Conservation (phyloP, 2,329 filamentous ascomycete species). For the Apiospora koreana region DNA sequence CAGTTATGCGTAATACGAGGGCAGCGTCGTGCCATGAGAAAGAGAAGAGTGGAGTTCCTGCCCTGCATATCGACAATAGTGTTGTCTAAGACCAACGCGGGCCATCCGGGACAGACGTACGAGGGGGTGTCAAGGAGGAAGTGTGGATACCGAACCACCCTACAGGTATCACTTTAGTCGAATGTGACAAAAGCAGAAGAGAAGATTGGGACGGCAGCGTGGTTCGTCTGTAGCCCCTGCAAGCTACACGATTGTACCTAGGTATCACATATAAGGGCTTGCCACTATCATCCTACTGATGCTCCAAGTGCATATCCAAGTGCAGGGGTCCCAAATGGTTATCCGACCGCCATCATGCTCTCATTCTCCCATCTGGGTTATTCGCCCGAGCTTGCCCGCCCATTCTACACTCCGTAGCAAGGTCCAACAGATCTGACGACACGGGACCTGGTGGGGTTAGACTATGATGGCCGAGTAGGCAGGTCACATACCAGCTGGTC, state of each 20-base stretch:
- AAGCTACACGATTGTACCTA: not conserved
- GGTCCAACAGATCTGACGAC: not conserved
- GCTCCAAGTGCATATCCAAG: not conserved
- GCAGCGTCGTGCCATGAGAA: not conserved
- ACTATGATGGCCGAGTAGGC: not conserved
- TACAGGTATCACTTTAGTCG: not conserved
- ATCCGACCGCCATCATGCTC: not conserved
- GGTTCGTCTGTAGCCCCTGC: not conserved
- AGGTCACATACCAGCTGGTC: not conserved
- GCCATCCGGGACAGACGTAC: not conserved
- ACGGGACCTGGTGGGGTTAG: not conserved
- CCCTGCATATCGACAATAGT: not conserved
- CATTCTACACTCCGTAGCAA: not conserved
- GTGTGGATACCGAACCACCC: not conserved
- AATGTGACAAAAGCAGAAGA: not conserved
- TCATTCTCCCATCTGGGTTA: not conserved
- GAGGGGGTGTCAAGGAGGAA: not conserved
- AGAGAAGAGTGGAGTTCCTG: not conserved
- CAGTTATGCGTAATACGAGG: not conserved
- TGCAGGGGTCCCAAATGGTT: not conserved
- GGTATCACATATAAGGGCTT: not conserved
- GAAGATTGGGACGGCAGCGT: not conserved
- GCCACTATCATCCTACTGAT: not conserved
- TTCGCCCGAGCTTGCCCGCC: not conserved
- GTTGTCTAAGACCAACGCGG: not conserved